Base-by-base conservation (phyloP, 2,329 filamentous ascomycete genomes). In the Fusarium annulatum region DNA sequence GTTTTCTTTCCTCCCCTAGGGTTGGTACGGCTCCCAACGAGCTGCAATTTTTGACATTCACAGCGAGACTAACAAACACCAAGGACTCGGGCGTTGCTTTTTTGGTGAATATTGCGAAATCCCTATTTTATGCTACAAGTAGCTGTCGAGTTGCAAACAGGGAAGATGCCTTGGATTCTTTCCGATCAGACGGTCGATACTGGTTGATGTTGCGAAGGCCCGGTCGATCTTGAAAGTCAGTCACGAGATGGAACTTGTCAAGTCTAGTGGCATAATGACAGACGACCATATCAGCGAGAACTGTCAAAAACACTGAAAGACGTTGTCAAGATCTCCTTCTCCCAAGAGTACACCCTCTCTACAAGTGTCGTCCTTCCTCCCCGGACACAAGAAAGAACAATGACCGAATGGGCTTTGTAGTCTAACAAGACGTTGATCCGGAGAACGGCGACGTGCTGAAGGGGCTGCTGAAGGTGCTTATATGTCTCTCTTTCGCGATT, bases 221-320 rank as follows among this genome's bases (percentile, higher is more conserved):
- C 56, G 49, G 19, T 46, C 58, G 18, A 65, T 38, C 18, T 66
- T 42, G 12, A 63, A 30, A 60, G n/a, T 41, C 43, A 36, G 7
- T 33, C 55, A 75, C 63, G 8, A 77, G 46, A 12, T 72, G 73
- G 33, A 75, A 77, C 34, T 76, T 72, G 39, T 76, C 76, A 3
- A 77, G 66, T n/a, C 15, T 49, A 9, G 46, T 14, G 21, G 3
- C 21, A 49, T 7, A n/a, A 12, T 18, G 5, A 16, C 3, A 7
- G 15, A 33, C 21, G 19, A 30, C 11, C 7, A 30, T 30, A 19
- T 30, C 14, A 2, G 4, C 9, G 1, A 49, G 46, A 30, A 14
- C 7, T 18, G 21, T n/a, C 15, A 7, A n/a, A 16, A 5, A n/a
- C 9, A 6, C 28, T 18, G 28, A 5, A 16, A n/a, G 46, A 30